Evolutionary conservation across 2,329 filamentous ascomycete species (phyloP), one percentile per base, ranked within the genome.

Genomic region (Exophiala spinifera): DNA sequence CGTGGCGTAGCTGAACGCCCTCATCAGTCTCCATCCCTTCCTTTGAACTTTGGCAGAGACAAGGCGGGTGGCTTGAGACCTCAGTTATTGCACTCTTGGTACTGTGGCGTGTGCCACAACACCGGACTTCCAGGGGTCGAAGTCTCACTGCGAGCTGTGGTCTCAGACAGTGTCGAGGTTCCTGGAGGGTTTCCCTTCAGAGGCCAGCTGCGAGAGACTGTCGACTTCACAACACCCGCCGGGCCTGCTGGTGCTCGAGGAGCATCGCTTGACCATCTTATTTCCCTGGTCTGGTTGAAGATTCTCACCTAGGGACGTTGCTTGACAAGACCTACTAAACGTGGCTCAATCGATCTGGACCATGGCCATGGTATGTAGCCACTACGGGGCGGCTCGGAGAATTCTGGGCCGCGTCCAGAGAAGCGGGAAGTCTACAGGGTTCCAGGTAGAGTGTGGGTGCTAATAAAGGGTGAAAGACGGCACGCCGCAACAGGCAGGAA

Each of bases 51-150:
- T 6, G 15, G 36, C 36, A 39, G 36, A 39, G 36, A 19, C 36
- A 39, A 39, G 49, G 21, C 53, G 56, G 56, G 56, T 55, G 56
- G 52, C 56, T 59, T 55, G 49, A 48, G 36, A 50, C 52, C 14
- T 42, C 21, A 49, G n/a, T 51, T 36, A 44, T 48, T 31, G 48
- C 36, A 17, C 36, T 36, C 28, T 44, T 46, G 43, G n/a, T n/a
- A n/a, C 34, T 40, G 40, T 25, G 33, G 48, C 34, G 53, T 44
- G 53, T 21, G 34, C 13, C 20, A 43, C 39, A 21, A 42, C 17
- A 19, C 39, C 14, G 28, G 28, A 31, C 6, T 31, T 31, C 28
- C 4, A 31, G 28, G 11, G 10, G n/a, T n/a, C n/a, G n/a, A n/a
- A 31, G 28, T 31, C 28, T 31, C 28, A 10, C 28, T 31, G 28